Conservation (phyloP, 495 filamentous ascomycete species). For the Aspergillus heteromorphus region DNA sequence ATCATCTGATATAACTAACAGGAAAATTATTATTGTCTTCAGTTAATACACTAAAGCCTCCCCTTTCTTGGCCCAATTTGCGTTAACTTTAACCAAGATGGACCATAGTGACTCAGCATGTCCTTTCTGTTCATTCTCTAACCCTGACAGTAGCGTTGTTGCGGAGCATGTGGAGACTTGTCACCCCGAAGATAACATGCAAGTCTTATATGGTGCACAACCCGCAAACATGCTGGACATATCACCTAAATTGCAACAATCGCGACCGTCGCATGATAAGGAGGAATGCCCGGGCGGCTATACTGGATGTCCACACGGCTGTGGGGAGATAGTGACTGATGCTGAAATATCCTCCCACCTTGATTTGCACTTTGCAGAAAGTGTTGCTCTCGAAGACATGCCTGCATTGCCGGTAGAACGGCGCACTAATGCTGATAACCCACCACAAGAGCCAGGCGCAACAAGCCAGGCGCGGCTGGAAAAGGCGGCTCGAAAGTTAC, state of each 20-base stretch:
- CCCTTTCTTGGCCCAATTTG: neutral
- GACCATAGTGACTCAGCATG: slow-evolving; percentile 27
- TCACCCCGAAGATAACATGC: slow-evolving; percentile 43
- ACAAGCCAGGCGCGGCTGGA: neutral
- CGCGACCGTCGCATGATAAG: neutral
- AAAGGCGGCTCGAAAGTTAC: neutral
- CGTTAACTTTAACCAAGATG: slow-evolving; percentile 12
- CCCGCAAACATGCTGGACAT: neutral
- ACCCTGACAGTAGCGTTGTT: slow-evolving; percentile 44
- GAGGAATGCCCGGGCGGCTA: slow-evolving; percentile 39
- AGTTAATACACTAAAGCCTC: too few species aligned
- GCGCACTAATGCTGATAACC: slow-evolving; percentile 5
- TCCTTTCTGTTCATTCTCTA: slow-evolving; percentile 53
- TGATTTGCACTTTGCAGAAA: slow-evolving; percentile 65
- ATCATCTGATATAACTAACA: too few species aligned
- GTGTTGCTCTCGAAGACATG: slow-evolving; percentile 44
- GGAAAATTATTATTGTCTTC: too few species aligned
- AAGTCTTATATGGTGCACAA: slow-evolving; percentile 11
- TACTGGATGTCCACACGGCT: slow-evolving; percentile 66
- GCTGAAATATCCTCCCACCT: slow-evolving; percentile 64
- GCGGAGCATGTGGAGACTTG: slow-evolving; percentile 51
- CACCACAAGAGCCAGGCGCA: neutral
- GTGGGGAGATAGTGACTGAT: slow-evolving; percentile 60
- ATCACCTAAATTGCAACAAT: neutral
- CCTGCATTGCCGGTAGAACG: slow-evolving; percentile 6